A percentile compares a stretch with the other conserved stretches of the same genome.
Evolutionary conservation across 2,329 filamentous ascomycete genomes (phyloP).

Genomic region (Fusarium floridanum): DNA sequence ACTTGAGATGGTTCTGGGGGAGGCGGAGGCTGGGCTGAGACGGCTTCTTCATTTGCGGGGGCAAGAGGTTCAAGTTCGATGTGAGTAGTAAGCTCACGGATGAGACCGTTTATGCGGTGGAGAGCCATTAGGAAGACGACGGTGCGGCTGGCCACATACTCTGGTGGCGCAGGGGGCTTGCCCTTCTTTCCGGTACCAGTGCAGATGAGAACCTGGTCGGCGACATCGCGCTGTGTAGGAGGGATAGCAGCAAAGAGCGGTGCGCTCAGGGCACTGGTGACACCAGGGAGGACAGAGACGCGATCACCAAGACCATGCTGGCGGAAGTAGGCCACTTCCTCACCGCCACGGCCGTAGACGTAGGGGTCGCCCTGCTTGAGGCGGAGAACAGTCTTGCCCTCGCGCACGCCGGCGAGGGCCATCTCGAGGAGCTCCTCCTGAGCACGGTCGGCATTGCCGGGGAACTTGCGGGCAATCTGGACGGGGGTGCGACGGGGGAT

Average conservation of each 20-base stretch:
- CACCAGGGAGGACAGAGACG: constrained; percentile 83
- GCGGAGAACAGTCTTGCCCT: constrained; percentile 84
- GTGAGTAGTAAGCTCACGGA: constrained; percentile 74
- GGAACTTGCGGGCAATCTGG: constrained; percentile 96
- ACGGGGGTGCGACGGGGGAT: constrained; percentile 91
- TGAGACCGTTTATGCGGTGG: constrained; percentile 82
- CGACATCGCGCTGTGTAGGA: constrained; percentile 87
- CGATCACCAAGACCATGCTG: constrained; percentile 74
- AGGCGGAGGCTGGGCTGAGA: constrained; percentile 22
- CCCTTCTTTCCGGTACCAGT: constrained; percentile 96
- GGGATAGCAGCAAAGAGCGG: constrained; percentile 91
- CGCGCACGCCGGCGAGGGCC: constrained; percentile 74
- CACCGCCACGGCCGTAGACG: constrained; percentile 93
- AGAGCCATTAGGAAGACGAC: constrained; percentile 96
- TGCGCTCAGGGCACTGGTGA: constrained; percentile 88
- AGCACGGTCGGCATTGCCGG: constrained; percentile 93
- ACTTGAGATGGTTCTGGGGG: constrained; percentile 21
- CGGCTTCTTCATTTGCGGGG: constrained; percentile 39
- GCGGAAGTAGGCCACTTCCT: constrained; percentile 90
- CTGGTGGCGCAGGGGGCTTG: constrained; percentile 82
- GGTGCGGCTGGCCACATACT: constrained; percentile 81
- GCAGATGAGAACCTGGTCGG: constrained; percentile 95
- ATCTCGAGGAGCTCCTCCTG: constrained; percentile 89
- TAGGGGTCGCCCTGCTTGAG: constrained; percentile 98
- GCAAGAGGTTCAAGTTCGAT: constrained; percentile 49